Percentiles rank a stretch among this genome's conserved stretches.
These are phyloP conservation scores for Cymbidium sinense DNA, from an alignment of 106 monocot genomes.

Conservation along the genomic window DNA sequence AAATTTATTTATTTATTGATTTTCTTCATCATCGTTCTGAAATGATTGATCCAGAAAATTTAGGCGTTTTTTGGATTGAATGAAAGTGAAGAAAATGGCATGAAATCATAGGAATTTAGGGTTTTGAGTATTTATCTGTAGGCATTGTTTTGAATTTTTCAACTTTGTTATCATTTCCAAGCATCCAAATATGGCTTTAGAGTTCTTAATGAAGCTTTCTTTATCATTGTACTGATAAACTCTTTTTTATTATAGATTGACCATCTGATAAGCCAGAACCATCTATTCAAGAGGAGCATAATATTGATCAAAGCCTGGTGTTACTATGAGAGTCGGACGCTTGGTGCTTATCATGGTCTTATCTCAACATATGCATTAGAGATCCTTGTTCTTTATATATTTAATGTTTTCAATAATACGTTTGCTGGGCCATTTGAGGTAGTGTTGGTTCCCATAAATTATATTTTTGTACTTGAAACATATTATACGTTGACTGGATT, in stretches of 20 bases:
- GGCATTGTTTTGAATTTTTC: too few species aligned
- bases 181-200: too few species aligned
- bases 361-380: conserved; percentile 98
- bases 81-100: too few species aligned
- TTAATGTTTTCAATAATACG: conserved; percentile 85
- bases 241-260: conserved; percentile 53
- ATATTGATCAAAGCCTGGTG: conserved; percentile 96
- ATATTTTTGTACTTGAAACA: neutral
- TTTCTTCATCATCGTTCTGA: conserved; percentile 3
- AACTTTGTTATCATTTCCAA: too few species aligned
- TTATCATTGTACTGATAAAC: neutral
- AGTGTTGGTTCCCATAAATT: conserved; percentile 10
- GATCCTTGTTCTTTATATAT: conserved; percentile 92
- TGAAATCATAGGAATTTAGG: too few species aligned
- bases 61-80: neutral
- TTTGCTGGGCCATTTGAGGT: conserved; percentile 99
- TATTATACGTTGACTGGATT: neutral
- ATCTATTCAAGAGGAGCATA: conserved; percentile 95
- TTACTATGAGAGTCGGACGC: conserved; percentile 89
- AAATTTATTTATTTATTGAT: neutral
- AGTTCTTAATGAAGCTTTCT: neutral
- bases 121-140: too few species aligned
- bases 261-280: conserved; percentile 56
- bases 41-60: neutral
- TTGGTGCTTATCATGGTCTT: conserved; percentile 98